Percentiles rank a stretch among this genome's conserved stretches.
Evolutionary conservation across 108 stramenopile species (phyloP).

Genomic region (Fistulifera solaris): DNA sequence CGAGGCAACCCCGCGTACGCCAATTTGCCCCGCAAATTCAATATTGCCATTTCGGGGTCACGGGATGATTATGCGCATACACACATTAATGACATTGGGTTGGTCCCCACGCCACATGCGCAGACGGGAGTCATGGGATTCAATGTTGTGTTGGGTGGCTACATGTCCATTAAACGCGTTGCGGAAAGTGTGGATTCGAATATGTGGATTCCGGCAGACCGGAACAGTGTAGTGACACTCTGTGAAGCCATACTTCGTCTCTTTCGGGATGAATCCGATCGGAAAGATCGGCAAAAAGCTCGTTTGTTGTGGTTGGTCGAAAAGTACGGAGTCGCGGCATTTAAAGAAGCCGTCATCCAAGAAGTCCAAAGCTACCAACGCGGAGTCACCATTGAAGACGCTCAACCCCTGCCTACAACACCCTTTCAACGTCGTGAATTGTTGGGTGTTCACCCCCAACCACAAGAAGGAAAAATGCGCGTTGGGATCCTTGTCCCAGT

Average conservation of each 20-base stretch:
- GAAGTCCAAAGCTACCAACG: conserved; percentile 67
- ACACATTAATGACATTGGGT: conserved; percentile 91
- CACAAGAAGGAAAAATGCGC: conserved; percentile 73
- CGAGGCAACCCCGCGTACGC: conserved; percentile 81
- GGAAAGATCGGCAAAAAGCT: conserved; percentile 82
- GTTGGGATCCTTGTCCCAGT: conserved; percentile 83
- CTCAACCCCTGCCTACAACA: conserved; percentile 33
- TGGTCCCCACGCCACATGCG: conserved; percentile 52
- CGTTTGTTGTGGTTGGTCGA: conserved; percentile 92
- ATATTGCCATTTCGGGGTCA: conserved; percentile 86
- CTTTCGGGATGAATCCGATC: conserved; percentile 85
- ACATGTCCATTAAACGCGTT: conserved; percentile 87
- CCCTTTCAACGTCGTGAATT: conserved; percentile 74
- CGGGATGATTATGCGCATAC: conserved; percentile 91
- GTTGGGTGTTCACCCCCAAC: conserved; percentile 85
- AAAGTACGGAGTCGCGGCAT: conserved; percentile 78
- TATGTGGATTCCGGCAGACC: conserved; percentile 85
- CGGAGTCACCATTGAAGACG: conserved; percentile 45
- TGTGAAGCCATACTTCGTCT: conserved; percentile 74
- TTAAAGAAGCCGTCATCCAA: conserved; percentile 52
- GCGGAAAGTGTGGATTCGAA: conserved; percentile 65
- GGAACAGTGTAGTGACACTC: conserved; percentile 66
- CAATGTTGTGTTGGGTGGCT: conserved; percentile 91
- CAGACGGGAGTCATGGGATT: conserved; percentile 88
- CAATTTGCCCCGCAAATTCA: conserved; percentile 91